Evolutionary conservation across 1,139 yeast species (phyloP).

Genomic region (Blastobotrys arbuscula): DNA sequence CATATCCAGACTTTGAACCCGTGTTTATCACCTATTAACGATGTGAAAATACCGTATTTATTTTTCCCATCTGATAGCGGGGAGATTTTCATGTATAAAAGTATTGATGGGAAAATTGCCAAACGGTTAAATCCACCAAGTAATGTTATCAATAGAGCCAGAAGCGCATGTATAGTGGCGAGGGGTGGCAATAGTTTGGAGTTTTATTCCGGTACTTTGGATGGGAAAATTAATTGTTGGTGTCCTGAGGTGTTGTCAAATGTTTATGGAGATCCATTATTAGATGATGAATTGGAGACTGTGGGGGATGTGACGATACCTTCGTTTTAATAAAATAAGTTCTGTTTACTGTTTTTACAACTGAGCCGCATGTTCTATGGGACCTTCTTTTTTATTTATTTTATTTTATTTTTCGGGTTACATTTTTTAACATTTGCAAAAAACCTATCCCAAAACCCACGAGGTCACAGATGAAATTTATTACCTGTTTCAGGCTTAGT

Average conservation of each 20-base stretch:
- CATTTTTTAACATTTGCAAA: no score
- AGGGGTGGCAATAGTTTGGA: constrained; percentile 37
- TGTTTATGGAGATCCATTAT: constrained; percentile 1
- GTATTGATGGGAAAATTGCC: constrained; percentile 58
- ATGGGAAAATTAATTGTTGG: constrained; percentile 34
- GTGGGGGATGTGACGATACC: background rate
- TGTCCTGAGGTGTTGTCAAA: constrained; percentile 15
- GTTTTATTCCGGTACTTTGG: constrained; percentile 32
- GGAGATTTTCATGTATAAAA: constrained; percentile 60
- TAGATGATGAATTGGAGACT: constrained; percentile 6
- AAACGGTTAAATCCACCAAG: constrained; percentile 42
- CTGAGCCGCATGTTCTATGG: background rate
- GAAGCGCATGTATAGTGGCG: constrained; percentile 45
- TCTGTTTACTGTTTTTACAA: no score
- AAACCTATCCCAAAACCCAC: no score
- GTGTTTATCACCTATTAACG: constrained; percentile 34
- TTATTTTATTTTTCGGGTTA: background rate
- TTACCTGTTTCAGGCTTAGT: no score
- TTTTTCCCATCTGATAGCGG: constrained; percentile 77
- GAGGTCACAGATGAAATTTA: no score
- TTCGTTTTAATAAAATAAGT: no score
- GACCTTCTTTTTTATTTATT: background rate
- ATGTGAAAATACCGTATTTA: constrained; percentile 46
- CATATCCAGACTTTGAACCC: constrained; percentile 40
- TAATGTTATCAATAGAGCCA: constrained; percentile 20